Conservation (phyloP, 2,329 filamentous ascomycete species). For the Sodiomyces alkalinus region DNA sequence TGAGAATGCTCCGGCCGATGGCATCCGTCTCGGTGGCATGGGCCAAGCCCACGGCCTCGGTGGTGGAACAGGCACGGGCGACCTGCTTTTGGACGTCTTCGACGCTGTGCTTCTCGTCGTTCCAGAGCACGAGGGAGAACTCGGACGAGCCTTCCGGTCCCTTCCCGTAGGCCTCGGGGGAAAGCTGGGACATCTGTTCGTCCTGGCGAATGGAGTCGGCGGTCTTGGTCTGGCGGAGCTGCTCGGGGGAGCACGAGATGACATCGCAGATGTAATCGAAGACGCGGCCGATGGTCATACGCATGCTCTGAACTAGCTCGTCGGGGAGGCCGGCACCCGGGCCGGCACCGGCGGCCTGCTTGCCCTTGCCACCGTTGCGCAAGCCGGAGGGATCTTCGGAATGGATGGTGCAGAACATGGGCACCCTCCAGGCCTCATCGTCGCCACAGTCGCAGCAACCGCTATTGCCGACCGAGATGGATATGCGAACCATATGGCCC, state of each 20-base stretch:
- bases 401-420: slow-evolving; percentile 87
- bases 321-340: slow-evolving; percentile 56
- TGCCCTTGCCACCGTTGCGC: slow-evolving; percentile 47
- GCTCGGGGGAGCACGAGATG: slow-evolving; percentile 93
- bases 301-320: slow-evolving; percentile 62
- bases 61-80: slow-evolving; percentile 69
- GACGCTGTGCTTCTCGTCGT: slow-evolving; percentile 96
- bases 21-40: slow-evolving; percentile 83
- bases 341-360: slow-evolving; percentile 35
- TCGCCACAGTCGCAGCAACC: slow-evolving; percentile 98
- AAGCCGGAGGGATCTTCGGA: slow-evolving; percentile 41
- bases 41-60: slow-evolving; percentile 49
- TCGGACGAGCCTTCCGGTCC: slow-evolving; percentile 54
- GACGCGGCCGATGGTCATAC: slow-evolving; percentile 70
- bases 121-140: slow-evolving; percentile 83
- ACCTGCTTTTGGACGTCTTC: slow-evolving; percentile 84
- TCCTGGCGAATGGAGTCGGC: slow-evolving; percentile 67
- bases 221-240: slow-evolving; percentile 75
- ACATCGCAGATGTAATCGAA: slow-evolving; percentile 97
- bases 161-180: slow-evolving; percentile 53
- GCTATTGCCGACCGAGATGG: slow-evolving; percentile 76
- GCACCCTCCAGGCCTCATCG: slow-evolving; percentile 79
- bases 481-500: slow-evolving; percentile 81
- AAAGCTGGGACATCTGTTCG: slow-evolving; percentile 64
- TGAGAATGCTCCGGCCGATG: slow-evolving; percentile 73